These are phyloP conservation scores for Salix caprea DNA, from an alignment of 345 rosid species.

Conservation along the genomic window DNA sequence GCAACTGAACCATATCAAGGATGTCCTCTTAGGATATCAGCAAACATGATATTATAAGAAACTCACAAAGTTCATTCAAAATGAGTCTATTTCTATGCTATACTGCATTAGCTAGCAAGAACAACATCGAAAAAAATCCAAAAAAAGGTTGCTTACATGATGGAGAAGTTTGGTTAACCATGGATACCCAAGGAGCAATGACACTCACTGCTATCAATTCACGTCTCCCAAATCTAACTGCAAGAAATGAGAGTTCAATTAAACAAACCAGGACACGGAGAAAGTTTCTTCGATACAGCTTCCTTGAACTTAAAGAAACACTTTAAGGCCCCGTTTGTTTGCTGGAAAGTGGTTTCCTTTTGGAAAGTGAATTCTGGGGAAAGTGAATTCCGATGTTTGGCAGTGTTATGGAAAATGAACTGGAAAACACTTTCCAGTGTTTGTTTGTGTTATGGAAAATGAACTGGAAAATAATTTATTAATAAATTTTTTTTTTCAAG, in stretches of 20 bases:
- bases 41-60: slow-evolving; percentile 19
- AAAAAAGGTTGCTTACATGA: slow-evolving; percentile 51
- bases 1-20: slow-evolving; percentile 98
- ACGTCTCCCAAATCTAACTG: slow-evolving; percentile 66
- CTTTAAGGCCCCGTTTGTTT: too few relatives aligned
- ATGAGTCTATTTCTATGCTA: slow-evolving; percentile 18
- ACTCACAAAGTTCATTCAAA: slow-evolving; percentile 11
- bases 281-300: background rate
- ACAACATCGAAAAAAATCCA: background rate
- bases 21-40: slow-evolving; percentile 66
- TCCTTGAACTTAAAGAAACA: background rate
- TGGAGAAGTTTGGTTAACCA: slow-evolving; percentile 41
- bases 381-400: too few relatives aligned
- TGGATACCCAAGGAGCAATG: slow-evolving; percentile 55
- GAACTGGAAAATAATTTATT: too few relatives aligned
- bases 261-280: background rate
- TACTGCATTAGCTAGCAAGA: background rate
- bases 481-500: too few relatives aligned
- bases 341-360: too few relatives aligned
- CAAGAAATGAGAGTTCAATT: background rate
- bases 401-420: too few relatives aligned
- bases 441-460: too few relatives aligned
- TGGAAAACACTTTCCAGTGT: too few relatives aligned
- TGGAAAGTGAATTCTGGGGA: too few relatives aligned
- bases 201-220: slow-evolving; percentile 53